phyloP scores from a whole-genome alignment of 2,329 filamentous ascomycete species.

The Colletotrichum liriopes region DNA sequence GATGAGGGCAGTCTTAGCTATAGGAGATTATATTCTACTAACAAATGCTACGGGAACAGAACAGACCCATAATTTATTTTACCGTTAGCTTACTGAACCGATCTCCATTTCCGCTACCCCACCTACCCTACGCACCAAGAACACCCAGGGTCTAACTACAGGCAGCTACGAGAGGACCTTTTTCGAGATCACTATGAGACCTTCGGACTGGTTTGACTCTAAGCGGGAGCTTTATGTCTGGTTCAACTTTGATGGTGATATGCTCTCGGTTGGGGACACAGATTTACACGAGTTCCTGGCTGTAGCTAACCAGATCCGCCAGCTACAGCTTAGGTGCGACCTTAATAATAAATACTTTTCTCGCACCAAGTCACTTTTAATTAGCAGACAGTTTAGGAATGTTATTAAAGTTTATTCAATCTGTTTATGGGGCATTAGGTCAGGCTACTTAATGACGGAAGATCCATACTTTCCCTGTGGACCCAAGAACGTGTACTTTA shows the following conservation, averaged over 20 bases:
- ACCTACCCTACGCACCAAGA: no score
- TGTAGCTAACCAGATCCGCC: not conserved
- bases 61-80: no score
- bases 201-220: not conserved
- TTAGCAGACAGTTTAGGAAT: not conserved
- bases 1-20: no score
- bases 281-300: not conserved
- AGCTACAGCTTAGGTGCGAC: not conserved
- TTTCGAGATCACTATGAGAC: not conserved
- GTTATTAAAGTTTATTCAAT: not conserved
- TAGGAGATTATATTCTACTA: no score
- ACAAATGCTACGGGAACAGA: no score
- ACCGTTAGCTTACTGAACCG: no score
- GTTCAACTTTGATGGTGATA: constrained; percentile 21
- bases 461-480: constrained; percentile 6
- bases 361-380: not conserved
- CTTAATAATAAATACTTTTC: not conserved
- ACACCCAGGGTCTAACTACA: no score
- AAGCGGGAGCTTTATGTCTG: constrained; percentile 13
- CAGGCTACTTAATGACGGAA: not conserved
- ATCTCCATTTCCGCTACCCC: no score
- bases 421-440: not conserved
- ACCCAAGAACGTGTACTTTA: constrained; percentile 18
- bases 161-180: not conserved
- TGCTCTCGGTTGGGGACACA: constrained; percentile 3